Evolutionary conservation across 306 rosid species (phyloP).

Genomic region (Vigna unguiculata): DNA sequence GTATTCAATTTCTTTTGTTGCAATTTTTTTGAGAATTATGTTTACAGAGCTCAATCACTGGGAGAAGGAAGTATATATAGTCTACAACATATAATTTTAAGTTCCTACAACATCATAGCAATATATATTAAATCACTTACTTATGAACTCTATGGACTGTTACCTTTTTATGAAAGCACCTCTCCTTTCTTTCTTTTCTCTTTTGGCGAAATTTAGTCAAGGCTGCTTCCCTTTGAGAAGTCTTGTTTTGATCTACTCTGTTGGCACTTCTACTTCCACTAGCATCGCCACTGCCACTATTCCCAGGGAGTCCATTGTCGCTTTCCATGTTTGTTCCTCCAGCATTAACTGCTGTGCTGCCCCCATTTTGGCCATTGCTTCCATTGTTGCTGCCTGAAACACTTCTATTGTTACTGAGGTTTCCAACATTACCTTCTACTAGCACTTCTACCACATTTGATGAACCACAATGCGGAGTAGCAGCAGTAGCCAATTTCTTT

Average conservation of each 20-base stretch:
- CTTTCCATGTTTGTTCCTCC: conserved; percentile 69
- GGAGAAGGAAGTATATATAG: conserved; percentile 11
- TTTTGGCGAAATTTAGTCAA: conserved; percentile 79
- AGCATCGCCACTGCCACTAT: conserved; percentile 71
- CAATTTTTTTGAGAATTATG: neutral
- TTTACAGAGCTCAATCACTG: conserved; percentile 1
- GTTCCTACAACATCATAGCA: conserved; percentile 9
- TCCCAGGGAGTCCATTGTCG: conserved; percentile 57
- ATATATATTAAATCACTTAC: conserved; percentile 1
- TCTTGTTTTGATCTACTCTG: conserved; percentile 61
- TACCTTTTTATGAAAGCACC: conserved; percentile 85
- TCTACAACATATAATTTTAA: neutral
- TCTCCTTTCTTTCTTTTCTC: conserved; percentile 77
- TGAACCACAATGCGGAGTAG: conserved; percentile 70
- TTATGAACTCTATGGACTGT: conserved; percentile 16
- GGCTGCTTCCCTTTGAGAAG: conserved; percentile 79
- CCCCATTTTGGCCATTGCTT: conserved; percentile 81
- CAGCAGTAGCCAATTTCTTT: conserved; percentile 65
- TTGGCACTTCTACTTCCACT: conserved; percentile 68
- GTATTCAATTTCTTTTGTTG: conserved; percentile 15
- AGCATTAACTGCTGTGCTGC: conserved; percentile 60
- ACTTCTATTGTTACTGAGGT: conserved; percentile 69
- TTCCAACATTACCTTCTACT: conserved; percentile 66
- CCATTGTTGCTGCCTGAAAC: conserved; percentile 81
- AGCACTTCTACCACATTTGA: conserved; percentile 64